A percentile compares a stretch with the other conserved stretches of the same genome.
These are phyloP conservation scores for Paracoccidioides lutzii DNA, from an alignment of 2,329 filamentous ascomycete species.

Conservation along the genomic window DNA sequence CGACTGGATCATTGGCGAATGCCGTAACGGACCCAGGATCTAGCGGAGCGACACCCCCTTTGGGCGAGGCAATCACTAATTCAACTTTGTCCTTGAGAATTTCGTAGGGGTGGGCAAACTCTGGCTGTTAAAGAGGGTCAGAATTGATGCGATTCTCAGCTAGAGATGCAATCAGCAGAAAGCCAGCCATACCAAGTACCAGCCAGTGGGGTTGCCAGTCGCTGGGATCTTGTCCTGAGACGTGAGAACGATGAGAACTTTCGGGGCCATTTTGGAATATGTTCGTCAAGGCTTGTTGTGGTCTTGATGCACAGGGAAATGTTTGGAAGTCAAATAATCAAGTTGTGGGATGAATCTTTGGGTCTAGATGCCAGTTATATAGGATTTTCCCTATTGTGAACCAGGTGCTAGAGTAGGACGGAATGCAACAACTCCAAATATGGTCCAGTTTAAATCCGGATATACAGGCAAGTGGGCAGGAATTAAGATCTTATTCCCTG, in stretches of 20 bases:
- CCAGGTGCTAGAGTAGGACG: no score
- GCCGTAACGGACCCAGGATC: constrained; percentile 45
- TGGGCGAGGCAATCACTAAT: constrained; percentile 48
- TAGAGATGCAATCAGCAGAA: neutral
- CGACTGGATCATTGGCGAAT: constrained; percentile 42
- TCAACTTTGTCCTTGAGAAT: constrained; percentile 43
- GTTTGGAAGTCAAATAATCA: neutral
- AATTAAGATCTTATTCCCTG: no score
- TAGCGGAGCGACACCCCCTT: constrained; percentile 48
- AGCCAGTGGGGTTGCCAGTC: constrained; percentile 46
- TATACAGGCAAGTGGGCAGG: no score
- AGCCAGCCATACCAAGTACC: constrained; percentile 47
- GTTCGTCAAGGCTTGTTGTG: neutral
- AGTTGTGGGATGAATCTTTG: neutral
- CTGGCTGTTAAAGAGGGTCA: constrained; percentile 28
- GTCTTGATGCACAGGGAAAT: neutral
- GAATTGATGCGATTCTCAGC: neutral
- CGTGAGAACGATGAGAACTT: constrained; percentile 59
- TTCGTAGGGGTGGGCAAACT: constrained; percentile 53
- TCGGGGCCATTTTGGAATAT: constrained; percentile 27
- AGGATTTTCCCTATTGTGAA: neutral
- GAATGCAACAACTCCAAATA: no score
- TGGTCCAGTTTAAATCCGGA: no score
- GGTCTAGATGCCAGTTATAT: neutral
- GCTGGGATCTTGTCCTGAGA: constrained; percentile 41